Conservation (phyloP, 345 rosid genomes). For the Bruguiera parviflora region DNA sequence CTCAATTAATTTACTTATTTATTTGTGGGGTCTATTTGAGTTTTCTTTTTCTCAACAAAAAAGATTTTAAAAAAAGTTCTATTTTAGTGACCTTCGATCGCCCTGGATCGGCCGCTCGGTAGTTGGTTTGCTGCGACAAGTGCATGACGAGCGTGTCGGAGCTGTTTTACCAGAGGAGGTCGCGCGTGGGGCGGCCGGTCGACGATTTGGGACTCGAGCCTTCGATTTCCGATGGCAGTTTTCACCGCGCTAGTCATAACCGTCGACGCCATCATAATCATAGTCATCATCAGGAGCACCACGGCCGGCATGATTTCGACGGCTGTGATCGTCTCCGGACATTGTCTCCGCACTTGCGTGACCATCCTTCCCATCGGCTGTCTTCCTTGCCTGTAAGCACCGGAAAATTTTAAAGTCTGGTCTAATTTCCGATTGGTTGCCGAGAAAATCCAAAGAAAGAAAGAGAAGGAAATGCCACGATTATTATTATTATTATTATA, state of each 20-base stretch:
- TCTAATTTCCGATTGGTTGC: not conserved
- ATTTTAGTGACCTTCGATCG: too few relatives aligned
- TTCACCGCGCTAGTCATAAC: constrained; percentile 26
- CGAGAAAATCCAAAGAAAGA: too few relatives aligned
- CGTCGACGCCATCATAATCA: constrained; percentile 44
- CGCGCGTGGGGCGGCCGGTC: constrained; percentile 52
- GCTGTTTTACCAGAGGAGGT: constrained; percentile 76
- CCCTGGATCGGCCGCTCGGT: too few relatives aligned
- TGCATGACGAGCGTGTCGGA: constrained; percentile 95
- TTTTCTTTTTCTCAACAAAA: too few relatives aligned
- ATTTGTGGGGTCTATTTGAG: too few relatives aligned
- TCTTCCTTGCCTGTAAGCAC: constrained; percentile 40
- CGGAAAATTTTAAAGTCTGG: not conserved
- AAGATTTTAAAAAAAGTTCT: too few relatives aligned
- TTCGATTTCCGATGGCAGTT: constrained; percentile 35
- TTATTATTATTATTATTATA: too few relatives aligned
- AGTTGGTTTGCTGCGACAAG: constrained; percentile 1
- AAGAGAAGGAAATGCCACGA: too few relatives aligned
- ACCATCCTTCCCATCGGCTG: constrained; percentile 32
- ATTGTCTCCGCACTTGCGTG: constrained; percentile 43
- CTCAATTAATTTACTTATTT: too few relatives aligned
- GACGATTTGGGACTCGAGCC: constrained; percentile 41
- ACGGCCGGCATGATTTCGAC: constrained; percentile 49
- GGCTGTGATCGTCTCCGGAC: constrained; percentile 58
- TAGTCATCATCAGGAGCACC: constrained; percentile 16